Evolutionary conservation across 805 yeast species (phyloP).

Genomic region (Ogataea methanolica): DNA sequence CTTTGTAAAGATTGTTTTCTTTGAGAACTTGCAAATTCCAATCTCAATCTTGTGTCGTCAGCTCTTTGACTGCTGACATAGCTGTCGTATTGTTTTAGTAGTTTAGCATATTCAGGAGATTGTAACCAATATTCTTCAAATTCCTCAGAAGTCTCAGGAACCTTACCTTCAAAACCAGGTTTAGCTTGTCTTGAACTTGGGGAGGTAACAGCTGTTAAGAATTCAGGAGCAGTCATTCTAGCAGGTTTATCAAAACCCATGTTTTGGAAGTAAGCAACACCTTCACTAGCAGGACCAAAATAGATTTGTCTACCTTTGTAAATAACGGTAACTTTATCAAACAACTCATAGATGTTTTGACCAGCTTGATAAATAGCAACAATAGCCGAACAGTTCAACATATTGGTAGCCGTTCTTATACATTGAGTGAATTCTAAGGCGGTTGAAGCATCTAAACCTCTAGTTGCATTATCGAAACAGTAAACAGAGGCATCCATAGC

Average conservation of each 20-base stretch:
- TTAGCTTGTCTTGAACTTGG: conserved; percentile 50
- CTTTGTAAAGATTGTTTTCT: conserved; percentile 36
- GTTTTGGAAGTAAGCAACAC: conserved; percentile 50
- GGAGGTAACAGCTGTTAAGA: conserved; percentile 62
- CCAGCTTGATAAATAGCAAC: conserved; percentile 68
- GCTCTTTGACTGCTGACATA: conserved; percentile 33
- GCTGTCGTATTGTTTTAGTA: conserved; percentile 35
- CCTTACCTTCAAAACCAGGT: conserved; percentile 50
- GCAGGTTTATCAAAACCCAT: conserved; percentile 65
- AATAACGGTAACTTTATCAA: conserved; percentile 55
- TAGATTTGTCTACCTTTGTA: conserved; percentile 60
- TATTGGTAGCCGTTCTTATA: conserved; percentile 56
- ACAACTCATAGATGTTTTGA: conserved; percentile 56
- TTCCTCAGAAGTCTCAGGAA: conserved; percentile 53
- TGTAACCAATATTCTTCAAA: conserved; percentile 56
- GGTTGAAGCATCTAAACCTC: conserved; percentile 70
- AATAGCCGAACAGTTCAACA: conserved; percentile 52
- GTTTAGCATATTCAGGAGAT: conserved; percentile 47
- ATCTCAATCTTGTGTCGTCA: conserved; percentile 37
- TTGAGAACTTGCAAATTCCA: conserved; percentile 35
- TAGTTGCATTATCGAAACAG: conserved; percentile 66
- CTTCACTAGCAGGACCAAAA: conserved; percentile 51
- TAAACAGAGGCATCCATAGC: conserved; percentile 50
- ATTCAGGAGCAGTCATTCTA: conserved; percentile 69
- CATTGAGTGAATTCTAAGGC: conserved; percentile 63